Conservation (phyloP, 176 grass and related monocot genomes). For the Alloteropsis semialata region DNA sequence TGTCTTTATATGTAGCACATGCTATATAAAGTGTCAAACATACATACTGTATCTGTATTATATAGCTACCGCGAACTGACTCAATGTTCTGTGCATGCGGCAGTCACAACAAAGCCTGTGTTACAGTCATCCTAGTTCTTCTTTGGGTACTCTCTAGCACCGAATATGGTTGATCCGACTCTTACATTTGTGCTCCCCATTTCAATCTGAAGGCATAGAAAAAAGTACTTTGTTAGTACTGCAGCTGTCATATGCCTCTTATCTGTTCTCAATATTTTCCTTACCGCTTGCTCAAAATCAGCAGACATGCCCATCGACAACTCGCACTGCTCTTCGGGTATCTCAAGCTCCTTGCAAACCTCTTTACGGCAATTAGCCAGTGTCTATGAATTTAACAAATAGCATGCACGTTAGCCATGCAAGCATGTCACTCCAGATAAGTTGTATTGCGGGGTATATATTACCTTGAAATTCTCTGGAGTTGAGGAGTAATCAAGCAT, state of each 20-base stretch:
- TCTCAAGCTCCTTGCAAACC: conserved; percentile 72
- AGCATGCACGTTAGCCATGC: neutral
- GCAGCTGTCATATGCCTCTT: neutral
- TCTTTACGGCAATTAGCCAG: conserved; percentile 52
- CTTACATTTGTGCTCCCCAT: conserved; percentile 87
- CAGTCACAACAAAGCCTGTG: neutral
- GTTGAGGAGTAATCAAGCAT: conserved; percentile 98
- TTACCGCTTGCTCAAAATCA: conserved; percentile 97
- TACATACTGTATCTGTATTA: no score
- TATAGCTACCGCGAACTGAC: neutral
- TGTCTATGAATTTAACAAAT: conserved; percentile 39
- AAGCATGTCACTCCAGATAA: neutral
- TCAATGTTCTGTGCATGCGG: neutral
- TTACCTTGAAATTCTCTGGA: conserved; percentile 92
- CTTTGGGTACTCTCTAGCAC: conserved; percentile 81
- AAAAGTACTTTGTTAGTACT: neutral
- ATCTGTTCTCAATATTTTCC: neutral
- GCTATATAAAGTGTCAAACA: neutral
- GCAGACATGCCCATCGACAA: conserved; percentile 99
- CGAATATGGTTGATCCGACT: conserved; percentile 82
- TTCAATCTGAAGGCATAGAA: conserved; percentile 62
- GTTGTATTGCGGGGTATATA: neutral
- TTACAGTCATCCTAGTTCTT: conserved; percentile 44
- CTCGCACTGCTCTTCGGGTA: conserved; percentile 76
- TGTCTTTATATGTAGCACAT: conserved; percentile 2